phyloP scores from a whole-genome alignment of 306 rosid genomes.

The Vigna mungo region DNA sequence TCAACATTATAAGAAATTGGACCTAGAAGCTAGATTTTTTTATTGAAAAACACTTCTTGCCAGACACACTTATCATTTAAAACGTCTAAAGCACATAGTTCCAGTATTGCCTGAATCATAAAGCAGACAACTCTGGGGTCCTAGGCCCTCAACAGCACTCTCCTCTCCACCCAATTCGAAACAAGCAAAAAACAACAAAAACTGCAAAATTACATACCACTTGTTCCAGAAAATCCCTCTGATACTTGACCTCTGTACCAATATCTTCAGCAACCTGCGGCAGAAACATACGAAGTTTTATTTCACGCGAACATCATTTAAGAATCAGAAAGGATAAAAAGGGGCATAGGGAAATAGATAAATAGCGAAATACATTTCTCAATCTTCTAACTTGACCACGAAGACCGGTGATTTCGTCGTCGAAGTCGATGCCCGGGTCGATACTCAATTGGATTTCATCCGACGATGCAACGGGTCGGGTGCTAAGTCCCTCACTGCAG shows the following conservation, averaged over 20 bases:
- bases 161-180: not conserved
- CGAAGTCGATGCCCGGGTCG: constrained; percentile 77
- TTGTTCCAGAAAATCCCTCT: constrained; percentile 71
- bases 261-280: constrained; percentile 92
- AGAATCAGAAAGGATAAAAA: not conserved
- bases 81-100: not conserved
- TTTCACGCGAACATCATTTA: constrained; percentile 14
- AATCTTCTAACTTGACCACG: constrained; percentile 81
- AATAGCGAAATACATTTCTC: constrained; percentile 61
- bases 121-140: not conserved
- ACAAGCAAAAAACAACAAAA: not conserved
- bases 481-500: constrained; percentile 85
- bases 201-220: constrained; percentile 59
- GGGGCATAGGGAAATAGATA: too few species aligned
- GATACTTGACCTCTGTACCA: constrained; percentile 72
- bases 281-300: constrained; percentile 14
- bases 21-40: not conserved
- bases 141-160: not conserved
- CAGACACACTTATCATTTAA: not conserved
- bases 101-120: constrained; percentile 14
- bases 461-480: constrained; percentile 68
- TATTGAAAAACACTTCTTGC: constrained; percentile 31
- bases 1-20: constrained; percentile 22
- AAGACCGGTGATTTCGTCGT: constrained; percentile 83
- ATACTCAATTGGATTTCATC: constrained; percentile 91